Evolutionary conservation across 768 basidiomycete genomes (phyloP).

Genomic region (Strobilomyces dryophilus): DNA sequence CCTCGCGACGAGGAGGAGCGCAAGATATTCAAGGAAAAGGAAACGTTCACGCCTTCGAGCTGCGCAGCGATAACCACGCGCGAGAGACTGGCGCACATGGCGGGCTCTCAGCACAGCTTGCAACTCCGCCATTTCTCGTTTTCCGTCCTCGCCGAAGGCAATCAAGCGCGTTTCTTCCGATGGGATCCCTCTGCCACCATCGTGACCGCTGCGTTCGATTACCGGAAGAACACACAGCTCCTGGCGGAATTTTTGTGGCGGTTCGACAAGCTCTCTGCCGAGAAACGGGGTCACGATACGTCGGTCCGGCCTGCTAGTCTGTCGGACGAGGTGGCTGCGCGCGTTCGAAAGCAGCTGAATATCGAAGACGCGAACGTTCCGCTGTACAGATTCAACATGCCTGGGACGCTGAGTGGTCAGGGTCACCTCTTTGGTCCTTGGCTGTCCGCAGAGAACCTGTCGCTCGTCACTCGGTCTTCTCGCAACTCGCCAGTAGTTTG

Average conservation of each 20-base stretch:
- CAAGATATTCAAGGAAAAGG: too few species aligned
- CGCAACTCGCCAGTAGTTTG: too few species aligned
- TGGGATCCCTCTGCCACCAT: constrained; percentile 28
- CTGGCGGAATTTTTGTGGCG: background rate
- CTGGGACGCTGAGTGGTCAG: background rate
- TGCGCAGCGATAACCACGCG: background rate
- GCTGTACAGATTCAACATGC: background rate
- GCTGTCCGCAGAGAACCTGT: background rate
- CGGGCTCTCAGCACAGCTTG: constrained; percentile 15
- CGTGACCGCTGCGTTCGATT: background rate
- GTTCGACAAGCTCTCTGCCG: background rate
- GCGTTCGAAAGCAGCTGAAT: background rate
- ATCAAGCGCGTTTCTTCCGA: constrained; percentile 28
- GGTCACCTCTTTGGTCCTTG: background rate
- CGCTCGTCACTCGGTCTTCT: constrained; percentile 1
- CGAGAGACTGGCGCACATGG: constrained; percentile 26
- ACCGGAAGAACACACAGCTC: background rate
- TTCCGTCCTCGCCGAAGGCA: constrained; percentile 24
- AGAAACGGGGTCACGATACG: background rate
- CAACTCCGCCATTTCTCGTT: constrained; percentile 34
- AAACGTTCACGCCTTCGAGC: too few species aligned
- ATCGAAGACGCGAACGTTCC: background rate
- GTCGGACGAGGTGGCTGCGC: background rate
- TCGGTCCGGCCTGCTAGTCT: background rate
- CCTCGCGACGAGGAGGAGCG: too few species aligned